Evolutionary conservation across 2,329 filamentous ascomycete species (phyloP).

Genomic region (Exophiala xenobiotica): DNA sequence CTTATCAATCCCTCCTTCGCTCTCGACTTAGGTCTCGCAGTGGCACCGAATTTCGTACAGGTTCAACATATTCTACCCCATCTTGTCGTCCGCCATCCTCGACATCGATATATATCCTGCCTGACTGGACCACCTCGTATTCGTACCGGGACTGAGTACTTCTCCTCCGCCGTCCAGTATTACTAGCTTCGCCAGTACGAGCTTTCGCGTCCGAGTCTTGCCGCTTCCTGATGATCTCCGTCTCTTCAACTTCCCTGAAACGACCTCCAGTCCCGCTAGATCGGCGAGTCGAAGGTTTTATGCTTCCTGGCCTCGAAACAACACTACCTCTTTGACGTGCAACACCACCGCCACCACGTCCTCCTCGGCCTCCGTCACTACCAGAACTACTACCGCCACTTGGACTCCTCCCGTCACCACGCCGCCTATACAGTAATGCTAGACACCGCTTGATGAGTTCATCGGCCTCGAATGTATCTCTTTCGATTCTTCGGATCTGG

Average conservation of each 20-base stretch:
- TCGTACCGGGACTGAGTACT: constrained; percentile 17
- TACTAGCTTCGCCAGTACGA: constrained; percentile 6
- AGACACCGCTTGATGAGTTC: constrained; percentile 24
- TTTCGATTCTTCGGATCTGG: constrained; percentile 29
- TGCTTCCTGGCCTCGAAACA: constrained; percentile 13
- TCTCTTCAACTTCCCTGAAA: constrained; percentile 14
- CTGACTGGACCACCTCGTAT: constrained; percentile 25
- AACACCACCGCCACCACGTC: background rate
- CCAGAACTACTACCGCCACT: constrained; percentile 8
- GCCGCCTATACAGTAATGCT: constrained; percentile 5
- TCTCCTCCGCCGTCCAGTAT: constrained; percentile 5
- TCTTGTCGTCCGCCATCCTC: constrained; percentile 4
- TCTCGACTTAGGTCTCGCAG: background rate
- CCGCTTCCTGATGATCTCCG: constrained; percentile 1
- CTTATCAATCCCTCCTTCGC: background rate
- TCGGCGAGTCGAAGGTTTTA: constrained; percentile 9
- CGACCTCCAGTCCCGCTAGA: constrained; percentile 2
- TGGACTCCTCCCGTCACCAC: constrained; percentile 14
- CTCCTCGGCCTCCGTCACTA: constrained; percentile 12
- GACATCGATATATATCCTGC: constrained; percentile 24
- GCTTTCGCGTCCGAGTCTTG: background rate
- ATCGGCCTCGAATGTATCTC: constrained; percentile 24
- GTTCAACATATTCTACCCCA: constrained; percentile 6
- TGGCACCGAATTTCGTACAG: background rate
- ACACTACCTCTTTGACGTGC: constrained; percentile 13